Base-by-base conservation (phyloP, 441 rosid species). In the Euphorbia schlechtendalii region DNA sequence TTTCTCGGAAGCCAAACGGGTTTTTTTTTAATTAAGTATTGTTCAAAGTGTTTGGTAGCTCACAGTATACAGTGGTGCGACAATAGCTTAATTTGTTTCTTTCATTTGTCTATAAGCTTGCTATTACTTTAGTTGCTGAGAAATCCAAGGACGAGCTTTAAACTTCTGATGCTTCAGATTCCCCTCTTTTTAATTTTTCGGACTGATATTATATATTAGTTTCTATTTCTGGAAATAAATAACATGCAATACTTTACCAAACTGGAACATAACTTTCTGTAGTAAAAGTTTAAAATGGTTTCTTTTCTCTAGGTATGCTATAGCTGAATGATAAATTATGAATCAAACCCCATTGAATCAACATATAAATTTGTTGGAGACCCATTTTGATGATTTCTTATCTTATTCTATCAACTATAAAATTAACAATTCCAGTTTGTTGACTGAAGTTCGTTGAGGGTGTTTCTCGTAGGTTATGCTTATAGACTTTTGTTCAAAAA, bases 101-200 rank as follows among this genome's bases (percentile, higher is more conserved):
- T 70, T 64, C 17, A 3, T 52, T 63, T 72, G 49, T 71, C 59
- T 70, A 51, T 52, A 24, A 49, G 10, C 69, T 38, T 38, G n/a
- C 71, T 65, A n/a, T 56, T 46, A 30, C 4, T 56, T 60, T 64
- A 59, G 54, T 66, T 70, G 66, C 65, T 69, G 81, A 59, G 67
- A 69, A 71, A 75, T 66, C 46, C 79, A 59, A 78, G 49, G 81
- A 51, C 52, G 43, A 56, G 25, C 25, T 27, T 46, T 20, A 13
- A 59, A 52, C 14, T 58, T 17, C n/a, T 18, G 12, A 66, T 38
- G 43, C 62, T 51, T 15, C 15, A 30, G 15, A 13, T 60, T 9
- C 60, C 57, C 21, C n/a, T 48, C 22, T n/a, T 48, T 46, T 48
- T 48, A n/a, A 48, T n/a, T 48, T 8, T 0, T 4, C 46, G 20